A percentile compares a stretch with the other conserved stretches of the same genome.
These are phyloP conservation scores for Harrya chromipes DNA, from an alignment of 768 basidiomycete genomes.

Conservation along the genomic window DNA sequence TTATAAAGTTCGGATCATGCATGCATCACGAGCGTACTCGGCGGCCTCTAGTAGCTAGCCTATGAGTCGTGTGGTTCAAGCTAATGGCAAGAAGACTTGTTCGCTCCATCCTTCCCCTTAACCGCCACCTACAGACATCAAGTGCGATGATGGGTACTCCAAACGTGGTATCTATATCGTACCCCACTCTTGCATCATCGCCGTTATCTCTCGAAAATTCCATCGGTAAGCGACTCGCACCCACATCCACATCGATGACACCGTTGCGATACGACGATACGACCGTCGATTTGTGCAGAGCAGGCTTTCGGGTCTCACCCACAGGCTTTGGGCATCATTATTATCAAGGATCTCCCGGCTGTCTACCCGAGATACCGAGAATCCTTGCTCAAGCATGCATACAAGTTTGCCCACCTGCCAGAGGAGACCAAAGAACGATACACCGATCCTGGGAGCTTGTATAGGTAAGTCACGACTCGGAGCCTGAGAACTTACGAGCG, in stretches of 20 bases:
- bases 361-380: conserved; percentile 63
- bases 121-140: conserved; percentile 14
- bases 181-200: conserved; percentile 50
- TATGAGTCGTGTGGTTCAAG: no score
- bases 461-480: conserved; percentile 50
- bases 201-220: conserved; percentile 52
- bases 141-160: conserved; percentile 8
- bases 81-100: conserved; percentile 18
- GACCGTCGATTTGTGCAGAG: conserved; percentile 39
- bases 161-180: conserved; percentile 54
- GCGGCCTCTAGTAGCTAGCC: no score
- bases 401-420: conserved; percentile 72
- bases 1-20: no score
- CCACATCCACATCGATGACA: background rate
- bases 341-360: conserved; percentile 77
- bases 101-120: conserved; percentile 5
- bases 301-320: conserved; percentile 81
- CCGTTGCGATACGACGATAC: background rate
- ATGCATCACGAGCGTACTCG: no score
- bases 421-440: conserved; percentile 68
- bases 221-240: conserved; percentile 49
- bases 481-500: background rate
- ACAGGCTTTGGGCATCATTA: conserved; percentile 73
- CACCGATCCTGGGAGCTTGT: conserved; percentile 66
- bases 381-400: conserved; percentile 68